Percentiles rank a stretch among this genome's conserved stretches.
Evolutionary conservation across 352 stramenopile genomes (phyloP).

Genomic region (Plasmopara muralis): DNA sequence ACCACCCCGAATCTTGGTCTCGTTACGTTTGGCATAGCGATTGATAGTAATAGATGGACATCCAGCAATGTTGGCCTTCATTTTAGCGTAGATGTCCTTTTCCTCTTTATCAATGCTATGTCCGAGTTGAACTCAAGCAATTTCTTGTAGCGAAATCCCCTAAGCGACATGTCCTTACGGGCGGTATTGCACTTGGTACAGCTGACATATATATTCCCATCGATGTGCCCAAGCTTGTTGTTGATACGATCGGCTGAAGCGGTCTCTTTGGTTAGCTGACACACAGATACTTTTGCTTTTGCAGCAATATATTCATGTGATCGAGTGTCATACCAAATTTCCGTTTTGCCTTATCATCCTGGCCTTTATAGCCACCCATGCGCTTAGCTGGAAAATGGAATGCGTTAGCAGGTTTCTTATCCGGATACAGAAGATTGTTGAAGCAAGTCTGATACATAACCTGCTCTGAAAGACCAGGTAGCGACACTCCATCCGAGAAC

Average conservation of each 20-base stretch:
- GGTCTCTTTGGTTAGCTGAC: neutral
- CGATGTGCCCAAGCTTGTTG: neutral
- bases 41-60: neutral
- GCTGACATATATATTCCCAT: neutral
- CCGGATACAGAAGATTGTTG: neutral
- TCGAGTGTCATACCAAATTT: neutral
- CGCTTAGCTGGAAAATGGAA: neutral
- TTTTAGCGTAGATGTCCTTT: neutral
- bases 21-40: neutral
- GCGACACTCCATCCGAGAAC: neutral
- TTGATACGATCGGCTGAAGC: neutral
- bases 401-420: neutral
- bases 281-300: neutral
- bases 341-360: neutral
- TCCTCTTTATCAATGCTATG: neutral
- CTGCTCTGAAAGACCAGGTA: neutral
- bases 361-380: neutral
- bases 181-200: neutral
- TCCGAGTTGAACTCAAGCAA: neutral
- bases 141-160: neutral
- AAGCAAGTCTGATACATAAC: neutral
- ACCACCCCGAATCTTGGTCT: neutral
- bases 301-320: neutral
- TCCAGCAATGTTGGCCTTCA: neutral
- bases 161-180: neutral